Evolutionary conservation across 2,329 filamentous ascomycete species (phyloP).

Genomic region (Dactylellina cionopaga): DNA sequence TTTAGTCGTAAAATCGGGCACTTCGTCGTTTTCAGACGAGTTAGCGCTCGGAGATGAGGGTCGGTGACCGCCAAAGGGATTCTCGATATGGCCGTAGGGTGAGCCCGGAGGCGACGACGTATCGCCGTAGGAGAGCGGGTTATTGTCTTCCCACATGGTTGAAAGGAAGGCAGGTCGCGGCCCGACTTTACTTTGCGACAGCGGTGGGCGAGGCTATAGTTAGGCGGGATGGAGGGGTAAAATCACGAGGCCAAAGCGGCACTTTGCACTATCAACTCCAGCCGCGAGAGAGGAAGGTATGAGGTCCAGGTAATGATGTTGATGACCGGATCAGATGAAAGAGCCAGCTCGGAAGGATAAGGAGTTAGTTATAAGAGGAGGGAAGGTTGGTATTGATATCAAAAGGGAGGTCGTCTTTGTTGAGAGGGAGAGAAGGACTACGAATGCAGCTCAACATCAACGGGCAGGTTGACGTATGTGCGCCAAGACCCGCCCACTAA

Average conservation of each 20-base stretch:
- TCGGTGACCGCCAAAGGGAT: slow-evolving; percentile 34
- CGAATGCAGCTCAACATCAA: neutral
- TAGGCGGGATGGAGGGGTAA: slow-evolving; percentile 41
- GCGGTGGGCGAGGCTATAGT: neutral
- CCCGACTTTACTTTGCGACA: slow-evolving; percentile 18
- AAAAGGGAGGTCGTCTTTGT: neutral
- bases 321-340: neutral
- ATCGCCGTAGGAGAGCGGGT: slow-evolving; percentile 57
- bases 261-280: neutral
- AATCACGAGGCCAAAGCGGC: neutral
- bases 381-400: neutral
- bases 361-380: neutral
- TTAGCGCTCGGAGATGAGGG: slow-evolving; percentile 33
- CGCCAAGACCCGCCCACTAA: slow-evolving; percentile 27
- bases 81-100: slow-evolving; percentile 41
- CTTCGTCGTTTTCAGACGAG: slow-evolving; percentile 42
- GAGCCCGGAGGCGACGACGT: slow-evolving; percentile 55
- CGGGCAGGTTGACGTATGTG: slow-evolving; percentile 48
- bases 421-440: neutral
- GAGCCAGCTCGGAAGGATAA: too few species aligned
- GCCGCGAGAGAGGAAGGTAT: neutral
- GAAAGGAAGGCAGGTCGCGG: neutral
- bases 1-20: slow-evolving; percentile 49
- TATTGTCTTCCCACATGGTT: slow-evolving; percentile 58
- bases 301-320: neutral